Evolutionary conservation across 108 stramenopile species (phyloP).

Genomic region (Nitzschia sp.): DNA sequence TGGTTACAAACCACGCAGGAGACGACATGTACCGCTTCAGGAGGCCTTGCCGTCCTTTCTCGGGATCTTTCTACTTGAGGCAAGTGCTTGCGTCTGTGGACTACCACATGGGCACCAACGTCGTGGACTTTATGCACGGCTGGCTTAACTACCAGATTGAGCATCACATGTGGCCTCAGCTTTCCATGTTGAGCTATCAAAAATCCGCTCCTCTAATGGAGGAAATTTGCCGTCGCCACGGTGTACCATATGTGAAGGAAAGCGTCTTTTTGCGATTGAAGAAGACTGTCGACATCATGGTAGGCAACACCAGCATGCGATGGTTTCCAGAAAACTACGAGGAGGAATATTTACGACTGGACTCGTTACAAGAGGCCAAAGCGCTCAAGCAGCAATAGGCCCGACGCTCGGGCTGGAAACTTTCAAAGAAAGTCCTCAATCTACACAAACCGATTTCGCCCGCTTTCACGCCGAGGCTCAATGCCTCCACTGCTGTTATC

Average conservation of each 20-base stretch:
- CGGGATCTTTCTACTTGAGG: conserved; percentile 63
- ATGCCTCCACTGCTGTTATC: too few relatives aligned
- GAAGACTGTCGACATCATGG: conserved; percentile 72
- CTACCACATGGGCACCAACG: conserved; percentile 56
- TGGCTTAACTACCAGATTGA: conserved; percentile 80
- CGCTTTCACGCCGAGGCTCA: too few relatives aligned
- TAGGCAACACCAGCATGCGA: conserved; percentile 60
- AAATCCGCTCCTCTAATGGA: conserved; percentile 54
- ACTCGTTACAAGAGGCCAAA: conserved; percentile 21
- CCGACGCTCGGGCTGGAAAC: too few relatives aligned
- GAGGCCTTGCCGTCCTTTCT: conserved; percentile 61
- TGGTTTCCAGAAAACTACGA: conserved; percentile 54
- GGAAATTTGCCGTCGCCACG: conserved; percentile 54
- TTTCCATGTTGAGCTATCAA: conserved; percentile 70
- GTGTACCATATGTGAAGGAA: conserved; percentile 67
- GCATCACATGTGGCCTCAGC: conserved; percentile 74
- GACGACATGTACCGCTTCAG: conserved; percentile 75
- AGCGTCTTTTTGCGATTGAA: conserved; percentile 51
- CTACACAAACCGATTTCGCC: too few relatives aligned
- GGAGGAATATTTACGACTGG: conserved; percentile 29
- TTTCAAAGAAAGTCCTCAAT: too few relatives aligned
- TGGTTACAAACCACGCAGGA: conserved; percentile 81
- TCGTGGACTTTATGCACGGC: conserved; percentile 68
- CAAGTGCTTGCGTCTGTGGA: conserved; percentile 65
- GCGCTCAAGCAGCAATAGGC: conserved; percentile 11